A percentile compares a stretch with the other conserved stretches of the same genome.
Evolutionary conservation across 495 filamentous ascomycete genomes (phyloP).

Genomic region (Talaromyces stipitatus): DNA sequence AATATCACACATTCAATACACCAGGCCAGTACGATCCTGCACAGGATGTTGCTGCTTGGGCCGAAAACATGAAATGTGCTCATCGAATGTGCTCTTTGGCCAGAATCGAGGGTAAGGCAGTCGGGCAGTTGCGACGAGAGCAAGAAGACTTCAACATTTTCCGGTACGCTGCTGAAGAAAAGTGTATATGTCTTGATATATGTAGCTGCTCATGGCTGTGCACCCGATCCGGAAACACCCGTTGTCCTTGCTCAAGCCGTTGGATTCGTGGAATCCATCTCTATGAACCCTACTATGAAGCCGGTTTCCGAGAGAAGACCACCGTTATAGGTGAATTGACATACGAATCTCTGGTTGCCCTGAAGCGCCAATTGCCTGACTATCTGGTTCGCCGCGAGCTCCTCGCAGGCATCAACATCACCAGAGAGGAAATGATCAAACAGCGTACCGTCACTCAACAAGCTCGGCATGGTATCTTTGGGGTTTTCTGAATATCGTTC

Average conservation of each 20-base stretch:
- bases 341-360: neutral
- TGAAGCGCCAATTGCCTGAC: neutral
- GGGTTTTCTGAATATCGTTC: neutral
- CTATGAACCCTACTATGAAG: neutral
- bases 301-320: neutral
- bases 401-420: neutral
- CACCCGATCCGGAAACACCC: conserved; percentile 17
- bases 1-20: neutral
- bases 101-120: conserved; percentile 20
- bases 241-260: conserved; percentile 30
- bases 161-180: conserved; percentile 18
- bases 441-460: neutral
- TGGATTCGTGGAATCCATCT: conserved; percentile 15
- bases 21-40: neutral
- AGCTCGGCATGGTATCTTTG: neutral
- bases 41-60: conserved; percentile 7
- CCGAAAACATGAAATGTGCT: conserved; percentile 20
- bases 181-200: conserved; percentile 25
- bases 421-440: conserved; percentile 6
- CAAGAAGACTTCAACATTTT: conserved; percentile 14
- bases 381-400: neutral
- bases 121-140: conserved; percentile 29
- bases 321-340: conserved; percentile 2
- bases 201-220: conserved; percentile 29
- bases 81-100: conserved; percentile 24